A percentile compares a stretch with the other conserved stretches of the same genome.
phyloP scores from a whole-genome alignment of 78 protist species.

The Dictyostelium capitatum region DNA sequence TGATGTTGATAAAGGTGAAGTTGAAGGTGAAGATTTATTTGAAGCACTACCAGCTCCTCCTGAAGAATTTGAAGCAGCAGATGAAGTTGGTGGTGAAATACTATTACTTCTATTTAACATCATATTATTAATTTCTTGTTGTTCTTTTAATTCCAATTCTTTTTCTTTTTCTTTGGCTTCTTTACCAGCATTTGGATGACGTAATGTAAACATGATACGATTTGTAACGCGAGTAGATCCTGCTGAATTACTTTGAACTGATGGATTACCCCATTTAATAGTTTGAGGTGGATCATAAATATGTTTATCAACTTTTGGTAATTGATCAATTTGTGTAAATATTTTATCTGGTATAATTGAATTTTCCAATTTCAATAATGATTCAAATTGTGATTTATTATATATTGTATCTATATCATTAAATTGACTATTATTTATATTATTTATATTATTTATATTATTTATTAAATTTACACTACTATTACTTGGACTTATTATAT shows the following conservation, averaged over 20 bases:
- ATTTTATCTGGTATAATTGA: slow-evolving; percentile 6
- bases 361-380: slow-evolving; percentile 8
- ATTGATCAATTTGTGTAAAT: not conserved
- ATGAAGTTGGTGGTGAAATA: too few relatives aligned
- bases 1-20: slow-evolving; percentile 16
- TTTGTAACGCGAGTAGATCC: slow-evolving; percentile 44
- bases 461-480: slow-evolving; percentile 20
- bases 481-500: not conserved
- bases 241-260: not conserved
- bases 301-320: slow-evolving; percentile 56
- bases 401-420: not conserved
- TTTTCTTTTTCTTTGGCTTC: slow-evolving; percentile 2
- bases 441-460: not conserved
- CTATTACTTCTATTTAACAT: not conserved
- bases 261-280: slow-evolving; percentile 57
- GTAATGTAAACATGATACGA: slow-evolving; percentile 78
- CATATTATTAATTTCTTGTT: slow-evolving; percentile 11
- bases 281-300: slow-evolving; percentile 72
- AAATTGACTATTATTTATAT: not conserved
- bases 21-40: slow-evolving; percentile 19
- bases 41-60: slow-evolving; percentile 18
- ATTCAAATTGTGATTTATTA: slow-evolving; percentile 13
- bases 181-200: slow-evolving; percentile 54
- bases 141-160: not conserved
- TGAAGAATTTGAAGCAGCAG: not conserved